A percentile compares a stretch with the other conserved stretches of the same genome.
Conservation (phyloP, 176 grass and related monocot genomes). For the Rhynchospora tenuis region DNA sequence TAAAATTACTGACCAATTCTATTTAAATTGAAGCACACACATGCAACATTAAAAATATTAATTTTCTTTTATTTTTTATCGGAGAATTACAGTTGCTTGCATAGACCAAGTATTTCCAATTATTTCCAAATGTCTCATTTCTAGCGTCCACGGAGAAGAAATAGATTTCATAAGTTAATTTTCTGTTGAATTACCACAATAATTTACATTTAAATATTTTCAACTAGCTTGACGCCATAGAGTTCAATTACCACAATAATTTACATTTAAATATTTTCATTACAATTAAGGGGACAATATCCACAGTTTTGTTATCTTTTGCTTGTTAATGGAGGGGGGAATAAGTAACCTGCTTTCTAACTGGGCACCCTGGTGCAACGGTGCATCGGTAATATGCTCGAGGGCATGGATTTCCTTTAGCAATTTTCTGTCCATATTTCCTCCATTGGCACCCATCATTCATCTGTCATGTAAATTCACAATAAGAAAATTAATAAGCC, state of each 20-base stretch:
- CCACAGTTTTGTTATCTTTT: background rate
- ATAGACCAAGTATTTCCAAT: background rate
- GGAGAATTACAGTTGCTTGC: background rate
- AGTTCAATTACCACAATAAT: background rate
- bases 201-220: background rate
- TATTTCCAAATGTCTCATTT: background rate
- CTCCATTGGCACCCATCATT: conserved; percentile 89
- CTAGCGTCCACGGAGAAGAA: background rate
- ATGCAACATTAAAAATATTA: background rate
- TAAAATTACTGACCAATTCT: background rate
- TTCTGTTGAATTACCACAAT: background rate
- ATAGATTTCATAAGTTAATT: background rate
- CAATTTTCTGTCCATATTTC: conserved; percentile 85
- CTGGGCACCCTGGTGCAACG: conserved; percentile 56
- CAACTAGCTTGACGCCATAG: background rate
- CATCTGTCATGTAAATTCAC: conserved; percentile 42
- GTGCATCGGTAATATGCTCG: conserved; percentile 88
- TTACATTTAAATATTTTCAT: background rate
- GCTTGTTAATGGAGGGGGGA: background rate
- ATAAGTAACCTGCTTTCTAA: conserved; percentile 76
- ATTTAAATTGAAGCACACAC: background rate
- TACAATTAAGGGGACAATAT: background rate
- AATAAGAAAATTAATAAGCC: background rate
- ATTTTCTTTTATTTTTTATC: background rate
- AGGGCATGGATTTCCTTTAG: conserved; percentile 83